Base-by-base conservation (phyloP, 129 eudicot genomes). In the Lonicera japonica region DNA sequence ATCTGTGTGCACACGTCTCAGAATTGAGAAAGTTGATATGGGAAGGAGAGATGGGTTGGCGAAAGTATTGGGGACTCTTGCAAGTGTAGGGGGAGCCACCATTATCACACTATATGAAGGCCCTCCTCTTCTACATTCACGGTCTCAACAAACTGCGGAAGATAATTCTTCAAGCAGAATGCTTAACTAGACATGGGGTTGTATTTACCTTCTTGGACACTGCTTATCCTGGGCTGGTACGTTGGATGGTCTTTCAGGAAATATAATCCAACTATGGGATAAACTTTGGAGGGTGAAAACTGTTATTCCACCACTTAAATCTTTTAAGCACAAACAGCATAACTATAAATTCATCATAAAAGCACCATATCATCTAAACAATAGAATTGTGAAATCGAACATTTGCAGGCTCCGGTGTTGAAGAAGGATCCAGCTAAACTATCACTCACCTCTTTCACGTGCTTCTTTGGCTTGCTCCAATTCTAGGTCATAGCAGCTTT, bases 241-340 rank as follows among this genome's bases (percentile, higher is more conserved):
- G n/a, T 60, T 89, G 95, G 95, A 85, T 89, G 95, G 95, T 89
- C 69, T 80, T 85, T 85, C 97, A 89, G 95, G 96, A 84, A 47
- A 43, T 10, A 38, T 43, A 43, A 43, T 43, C 16, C 13, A 43
- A 14, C n/a, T 43, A 43, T 4, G 16, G 4, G 16, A 10, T 43
- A 8, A 43, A 8, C 50, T 43, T 43, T 29, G 3, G 16, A 43
- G 36, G 36, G 36, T 43, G 3, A 43, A 8, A 14, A 43, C 16
- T 43, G 3, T 43, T 4, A 38, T 38, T 5, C 6, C 10, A 38
- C 43, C 5, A 38, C 10, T 38, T 38, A 38, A 4, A 10, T 38
- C 6, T 10, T 4, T 38, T 38, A 38, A 38, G 5, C 43, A 38
- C 43, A 5, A 38, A 4, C 5, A 4, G 5, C 43, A 38, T 38